A percentile compares a stretch with the other conserved stretches of the same genome.
Evolutionary conservation across 352 stramenopile species (phyloP).

Genomic region (Phytophthora syringae): DNA sequence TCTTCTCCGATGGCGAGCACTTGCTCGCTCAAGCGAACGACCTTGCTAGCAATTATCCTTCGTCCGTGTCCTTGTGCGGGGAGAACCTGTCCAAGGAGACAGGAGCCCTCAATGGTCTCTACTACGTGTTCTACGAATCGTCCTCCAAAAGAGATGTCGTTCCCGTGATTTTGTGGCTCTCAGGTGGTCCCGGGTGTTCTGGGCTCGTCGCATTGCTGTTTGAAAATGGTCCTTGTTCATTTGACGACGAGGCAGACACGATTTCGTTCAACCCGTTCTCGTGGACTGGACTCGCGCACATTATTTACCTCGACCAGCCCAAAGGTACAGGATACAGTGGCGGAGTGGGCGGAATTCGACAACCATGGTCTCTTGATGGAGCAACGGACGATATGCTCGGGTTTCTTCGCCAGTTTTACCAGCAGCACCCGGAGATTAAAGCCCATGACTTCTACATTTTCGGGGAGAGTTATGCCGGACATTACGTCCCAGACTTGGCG

Average conservation of each 20-base stretch:
- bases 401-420: slow-evolving; percentile 70
- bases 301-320: slow-evolving; percentile 98
- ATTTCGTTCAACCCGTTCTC: slow-evolving; percentile 90
- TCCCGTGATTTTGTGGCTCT: slow-evolving; percentile 97
- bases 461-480: slow-evolving; percentile 95
- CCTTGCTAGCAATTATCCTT: slow-evolving; percentile 24
- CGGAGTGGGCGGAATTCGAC: slow-evolving; percentile 5
- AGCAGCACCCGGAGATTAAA: slow-evolving; percentile 42
- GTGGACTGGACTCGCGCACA: slow-evolving; percentile 95
- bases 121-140: slow-evolving; percentile 81
- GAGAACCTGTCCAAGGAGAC: slow-evolving; percentile 66
- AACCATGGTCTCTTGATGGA: slow-evolving; percentile 55
- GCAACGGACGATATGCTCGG: slow-evolving; percentile 51
- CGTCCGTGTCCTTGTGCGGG: slow-evolving; percentile 58
- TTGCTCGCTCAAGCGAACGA: slow-evolving; percentile 38
- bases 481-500: slow-evolving; percentile 94
- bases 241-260: slow-evolving; percentile 63
- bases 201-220: slow-evolving; percentile 93
- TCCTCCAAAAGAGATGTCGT: slow-evolving; percentile 19
- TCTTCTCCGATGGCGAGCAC: slow-evolving; percentile 11
- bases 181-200: slow-evolving; percentile 96
- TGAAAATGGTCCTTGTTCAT: slow-evolving; percentile 96
- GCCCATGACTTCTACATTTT: slow-evolving; percentile 92
- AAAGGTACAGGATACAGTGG: slow-evolving; percentile 74
- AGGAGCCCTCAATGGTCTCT: slow-evolving; percentile 67